Evolutionary conservation across 75 land plant genomes (phyloP).

Genomic region (Cupressus sempervirens): DNA sequence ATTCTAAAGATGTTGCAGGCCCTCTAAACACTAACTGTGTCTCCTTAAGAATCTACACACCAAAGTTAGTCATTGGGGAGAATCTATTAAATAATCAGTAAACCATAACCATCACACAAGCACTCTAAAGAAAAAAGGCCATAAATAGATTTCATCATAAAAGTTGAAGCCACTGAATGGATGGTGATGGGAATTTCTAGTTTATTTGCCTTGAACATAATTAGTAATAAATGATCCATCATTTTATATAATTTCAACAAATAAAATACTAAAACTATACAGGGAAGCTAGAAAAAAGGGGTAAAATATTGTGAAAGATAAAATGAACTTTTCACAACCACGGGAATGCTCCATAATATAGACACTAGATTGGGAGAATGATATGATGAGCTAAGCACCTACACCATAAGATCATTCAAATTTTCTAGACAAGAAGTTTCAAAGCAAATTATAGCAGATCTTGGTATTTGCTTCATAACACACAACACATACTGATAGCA

Average conservation of each 20-base stretch:
- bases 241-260: neutral
- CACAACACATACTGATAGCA: neutral
- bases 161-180: neutral
- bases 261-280: neutral
- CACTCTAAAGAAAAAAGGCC: neutral
- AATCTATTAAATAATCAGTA: neutral
- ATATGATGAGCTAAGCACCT: neutral
- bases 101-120: neutral
- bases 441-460: neutral
- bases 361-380: neutral
- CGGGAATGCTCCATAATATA: neutral
- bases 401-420: neutral
- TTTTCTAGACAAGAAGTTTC: neutral
- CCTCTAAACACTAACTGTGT: conserved; percentile 84
- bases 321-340: neutral
- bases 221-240: neutral
- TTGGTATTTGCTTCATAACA: neutral
- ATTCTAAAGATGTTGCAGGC: conserved; percentile 79
- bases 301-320: neutral
- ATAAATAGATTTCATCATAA: neutral
- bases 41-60: conserved; percentile 78
- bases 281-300: neutral
- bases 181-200: neutral
- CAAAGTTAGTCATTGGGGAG: neutral
- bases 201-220: neutral